Base-by-base conservation (phyloP, 1,284 basidiomycete genomes). In the Bjerkandera adusta region DNA sequence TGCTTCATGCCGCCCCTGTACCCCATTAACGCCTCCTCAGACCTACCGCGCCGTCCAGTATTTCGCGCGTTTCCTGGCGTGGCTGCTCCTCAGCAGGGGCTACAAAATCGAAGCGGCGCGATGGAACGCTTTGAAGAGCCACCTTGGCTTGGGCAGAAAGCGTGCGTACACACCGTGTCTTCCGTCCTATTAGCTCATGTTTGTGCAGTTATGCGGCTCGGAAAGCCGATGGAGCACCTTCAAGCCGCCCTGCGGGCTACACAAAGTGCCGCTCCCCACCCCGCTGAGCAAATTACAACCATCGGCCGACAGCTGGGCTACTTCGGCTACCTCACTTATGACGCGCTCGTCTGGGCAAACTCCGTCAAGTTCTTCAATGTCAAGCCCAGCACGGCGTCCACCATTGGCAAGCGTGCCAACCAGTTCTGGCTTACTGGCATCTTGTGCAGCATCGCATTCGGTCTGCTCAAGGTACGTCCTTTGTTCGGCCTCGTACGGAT, bases 1-100 rank as follows among this genome's bases (percentile, higher is more conserved):
- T 32, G 26, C 24, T 13, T 13, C n/a, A 8, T 13, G 49, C 4
- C 1, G 6, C 26, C 32, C 27, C 34, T 33, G 21, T 30, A 22
- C 25, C 41, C 43, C 10, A 53, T 13, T 20, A 20, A 35, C 48
- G 16, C 43, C 16, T 26, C 30, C 35, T 49, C 47, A 18, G 49
- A 95, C 92, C 30, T 96, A 97, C 69, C 86, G 96, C 57, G 81
- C 92, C 22, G 68, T 95, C 50, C 96, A 99, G 71, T 98, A 95
- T 70, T 84, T 92, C 54, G 77, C 96, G 38, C 85, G 96, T 20
- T 86, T 98, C 66, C 79, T 94, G 52, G 86, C 93, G 1, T 99
- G 91, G 90, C 83, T 82, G 60, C 70, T 89, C 21, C 62, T 85
- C 36, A 72, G 72, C 2, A 74, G 77, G 34, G 89, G 85, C 1